Evolutionary conservation across 2,329 filamentous ascomycete species (phyloP), one percentile per base, ranked within the genome.

Genomic region (Arthrobotrys megalospora): DNA sequence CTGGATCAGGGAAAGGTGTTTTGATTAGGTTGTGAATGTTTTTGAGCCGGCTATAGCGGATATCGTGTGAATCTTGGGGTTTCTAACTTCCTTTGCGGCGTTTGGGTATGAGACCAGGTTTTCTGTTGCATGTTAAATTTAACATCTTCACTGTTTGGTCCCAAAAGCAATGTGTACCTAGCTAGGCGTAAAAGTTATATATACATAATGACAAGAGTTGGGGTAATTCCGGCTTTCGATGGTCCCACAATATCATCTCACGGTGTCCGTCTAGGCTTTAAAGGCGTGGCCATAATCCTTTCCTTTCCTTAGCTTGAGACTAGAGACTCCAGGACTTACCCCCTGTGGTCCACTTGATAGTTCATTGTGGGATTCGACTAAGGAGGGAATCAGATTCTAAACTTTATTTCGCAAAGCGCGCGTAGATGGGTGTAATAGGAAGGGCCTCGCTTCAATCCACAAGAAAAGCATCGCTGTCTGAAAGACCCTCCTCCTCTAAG

Each of bases 351-450:
- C 45, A 24, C 45, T 48, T 48, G 19, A 48, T 48, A 48, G 48
- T 52, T 52, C 48, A 32, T 52, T 52, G 48, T 32, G 48, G 48
- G 24, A 34, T 52, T 52, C 10, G n/a, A 48, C n/a, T 8, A 48
- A 48, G 45, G 45, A 48, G 45, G 48, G 16, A 7, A 52, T 34
- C 12, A 7, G 10, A 52, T 52, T 52, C 24, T 52, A 52, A 52
- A 52, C 11, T 52, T 52, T 52, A 52, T 52, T 52, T 52, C 21
- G 48, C 24, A 52, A 52, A 52, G 48, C 48, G 48, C 48, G 48
- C 24, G 48, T 52, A 52, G 48, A 52, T 52, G 24, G 48, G 48
- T 11, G 48, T 34, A 52, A 52, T 52, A 52, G 48, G 48, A 52
- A 52, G 48, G 48, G 48, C 48, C 48, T 52, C 48, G 48, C 48